These are phyloP conservation scores for Penstemon newberryi DNA, from an alignment of 257 asterid genomes.

Conservation along the genomic window DNA sequence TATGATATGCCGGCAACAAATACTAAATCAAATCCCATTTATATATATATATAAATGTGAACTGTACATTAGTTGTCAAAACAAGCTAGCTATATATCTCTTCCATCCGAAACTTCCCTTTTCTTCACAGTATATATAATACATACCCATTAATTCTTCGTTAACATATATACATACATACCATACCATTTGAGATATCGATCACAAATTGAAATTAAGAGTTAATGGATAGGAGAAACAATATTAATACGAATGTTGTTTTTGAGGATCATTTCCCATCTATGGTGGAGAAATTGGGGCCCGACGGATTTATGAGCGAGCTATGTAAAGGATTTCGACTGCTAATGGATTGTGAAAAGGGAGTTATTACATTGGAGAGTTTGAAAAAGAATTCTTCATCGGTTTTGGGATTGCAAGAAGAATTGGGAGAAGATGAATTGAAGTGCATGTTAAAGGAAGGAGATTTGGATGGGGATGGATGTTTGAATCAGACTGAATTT, in stretches of 20 bases:
- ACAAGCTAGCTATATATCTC: too few species aligned
- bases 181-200: too few species aligned
- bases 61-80: too few species aligned
- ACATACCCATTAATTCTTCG: too few species aligned
- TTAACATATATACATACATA: too few species aligned
- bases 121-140: too few species aligned
- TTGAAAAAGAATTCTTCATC: constrained; percentile 49
- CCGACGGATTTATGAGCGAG: constrained; percentile 61
- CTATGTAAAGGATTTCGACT: constrained; percentile 56
- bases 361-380: constrained; percentile 62
- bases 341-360: constrained; percentile 53
- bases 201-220: background rate
- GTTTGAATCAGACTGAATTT: constrained; percentile 59
- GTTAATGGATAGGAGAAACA: constrained; percentile 15
- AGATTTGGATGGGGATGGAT: constrained; percentile 73
- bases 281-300: constrained; percentile 67
- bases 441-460: constrained; percentile 63
- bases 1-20: too few species aligned
- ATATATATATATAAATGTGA: too few species aligned
- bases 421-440: constrained; percentile 49
- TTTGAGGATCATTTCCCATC: constrained; percentile 67
- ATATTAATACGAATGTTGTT: constrained; percentile 9
- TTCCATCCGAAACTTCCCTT: too few species aligned
- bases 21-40: too few species aligned
- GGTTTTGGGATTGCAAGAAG: constrained; percentile 38